Conservation (phyloP, 2,329 filamentous ascomycete species). For the Aureobasidium sp. region DNA sequence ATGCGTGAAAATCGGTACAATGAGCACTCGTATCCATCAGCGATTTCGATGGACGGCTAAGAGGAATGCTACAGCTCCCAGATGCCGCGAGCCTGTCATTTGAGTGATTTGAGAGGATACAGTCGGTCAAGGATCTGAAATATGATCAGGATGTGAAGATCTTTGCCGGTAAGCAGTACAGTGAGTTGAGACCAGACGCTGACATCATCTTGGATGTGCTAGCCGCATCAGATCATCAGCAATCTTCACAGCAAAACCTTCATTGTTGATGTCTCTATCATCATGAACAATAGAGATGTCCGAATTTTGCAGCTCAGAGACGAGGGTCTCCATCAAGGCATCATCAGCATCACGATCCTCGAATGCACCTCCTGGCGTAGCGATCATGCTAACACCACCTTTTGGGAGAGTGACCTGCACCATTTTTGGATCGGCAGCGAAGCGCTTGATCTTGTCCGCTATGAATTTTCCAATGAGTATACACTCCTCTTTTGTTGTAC, state of each 20-base stretch:
- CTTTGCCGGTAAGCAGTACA: not conserved
- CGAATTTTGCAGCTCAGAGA: conserved; percentile 41
- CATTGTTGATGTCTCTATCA: conserved; percentile 51
- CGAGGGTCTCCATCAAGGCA: conserved; percentile 43
- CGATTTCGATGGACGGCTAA: too few relatives aligned
- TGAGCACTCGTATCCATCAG: too few relatives aligned
- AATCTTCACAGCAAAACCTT: conserved; percentile 43
- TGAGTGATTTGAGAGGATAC: too few relatives aligned
- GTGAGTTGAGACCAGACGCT: not conserved
- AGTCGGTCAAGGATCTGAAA: too few relatives aligned
- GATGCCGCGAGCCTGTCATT: too few relatives aligned
- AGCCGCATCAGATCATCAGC: conserved; percentile 29
- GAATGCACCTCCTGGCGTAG: conserved; percentile 48
- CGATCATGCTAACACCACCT: conserved; percentile 56
- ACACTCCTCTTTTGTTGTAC: conserved; percentile 55
- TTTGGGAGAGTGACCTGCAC: conserved; percentile 54
- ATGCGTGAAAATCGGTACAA: too few relatives aligned
- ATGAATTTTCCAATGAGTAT: conserved; percentile 50
- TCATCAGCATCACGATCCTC: conserved; percentile 43
- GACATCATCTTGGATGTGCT: not conserved
- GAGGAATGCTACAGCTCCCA: too few relatives aligned
- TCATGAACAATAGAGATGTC: conserved; percentile 47
- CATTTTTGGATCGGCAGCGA: conserved; percentile 33
- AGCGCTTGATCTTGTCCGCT: conserved; percentile 43
- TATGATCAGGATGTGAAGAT: not conserved